Base-by-base conservation (phyloP, 1,139 yeast species). In the Candida labiduridarum region DNA sequence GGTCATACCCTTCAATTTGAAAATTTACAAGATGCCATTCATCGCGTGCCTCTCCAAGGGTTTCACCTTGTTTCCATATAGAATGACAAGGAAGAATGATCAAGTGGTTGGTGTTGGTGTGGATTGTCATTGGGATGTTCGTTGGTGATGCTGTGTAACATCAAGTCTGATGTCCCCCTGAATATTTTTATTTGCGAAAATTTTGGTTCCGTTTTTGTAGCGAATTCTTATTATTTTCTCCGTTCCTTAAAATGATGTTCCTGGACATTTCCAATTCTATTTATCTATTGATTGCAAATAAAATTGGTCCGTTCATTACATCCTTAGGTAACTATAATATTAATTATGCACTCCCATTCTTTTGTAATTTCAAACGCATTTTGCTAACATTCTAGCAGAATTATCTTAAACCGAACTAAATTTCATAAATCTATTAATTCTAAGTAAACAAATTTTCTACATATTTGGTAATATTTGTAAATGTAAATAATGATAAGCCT, bases 41-140 rank as follows among this genome's bases (percentile, higher is more conserved):
- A 1, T 64, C 63, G 11, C 75, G 63, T 2, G 61, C 48, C 10
- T 68, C 66, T 0, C 88, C 87, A 19, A 47, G 40, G 7, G 41
- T 51, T 56, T 62, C 48, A 54, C 76, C 64, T 8, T 36, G 43
- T 41, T 71, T 74, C 89, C 89, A 86, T 2, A 86, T 77, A 0
- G 87, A 79, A 58, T 86, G 94, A 52, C 92, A 84, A 1, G 94
- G 90, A 1, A 86, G 77, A 7, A 86, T 71, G 5, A 86, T 71
- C 39, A 84, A 60, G 39, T 49, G 50, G 36, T 27, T 22, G 10
- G 27, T 45, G 10, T 19, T 45, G 29, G 19, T 31, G 16, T 38
- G 18, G 30, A n/a, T 22, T 38, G 41, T 38, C 41, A 38, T 38
- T 38, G 41, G 22, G 11, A 22, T 38, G 12, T 11, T 10, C 3